Base-by-base conservation (phyloP, 2,329 filamentous ascomycete species). In the Fusarium robinianum region DNA sequence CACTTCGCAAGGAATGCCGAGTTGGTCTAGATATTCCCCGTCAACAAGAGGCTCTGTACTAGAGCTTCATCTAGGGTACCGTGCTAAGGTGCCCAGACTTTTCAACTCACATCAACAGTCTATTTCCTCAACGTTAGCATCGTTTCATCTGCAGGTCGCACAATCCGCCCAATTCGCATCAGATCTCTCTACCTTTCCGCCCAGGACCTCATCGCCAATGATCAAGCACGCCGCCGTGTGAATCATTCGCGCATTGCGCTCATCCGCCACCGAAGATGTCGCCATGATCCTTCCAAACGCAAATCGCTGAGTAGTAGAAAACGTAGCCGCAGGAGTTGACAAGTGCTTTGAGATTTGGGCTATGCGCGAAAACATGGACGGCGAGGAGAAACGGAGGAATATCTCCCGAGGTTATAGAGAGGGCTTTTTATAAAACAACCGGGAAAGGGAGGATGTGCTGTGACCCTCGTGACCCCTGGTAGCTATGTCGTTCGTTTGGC, bases 171-270 rank as follows among this genome's bases (percentile, higher is more conserved):
- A n/a, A n/a, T n/a, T n/a, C 27, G 23, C 33, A 23, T 39, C 11
- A 27, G 6, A 12, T 17, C 11, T 14, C 22, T 33, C 53, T 67
- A 90, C 91, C 85, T 97, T 97, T 60, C 94, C 92, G 15, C 90
- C 91, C 4, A 97, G 77, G 5, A 97, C 90, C 69, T 96, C 92
- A 71, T 97, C 92, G n/a, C 92, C 92, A 61, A 99, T 97, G 48
- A 99, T 90, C 53, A 97, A 72, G 68, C 90, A 95, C 43, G 87
- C 92, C 8, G 92, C 94, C 32, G 91, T 96, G 64, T 90, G 84
- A 58, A 97, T 95, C 48, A 79, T 83, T 63, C 84, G 77, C 60
- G 78, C 74, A 61, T 77, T 78, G 53, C 79, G 76, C 62, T 81
- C 75, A 46, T 77, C 74, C 46, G 75, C 66, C 60, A n/a, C n/a